A percentile compares a stretch with the other conserved stretches of the same genome.
These are phyloP conservation scores for Curvularia spicifera DNA, from an alignment of 2,329 filamentous ascomycete species.

Conservation along the genomic window DNA sequence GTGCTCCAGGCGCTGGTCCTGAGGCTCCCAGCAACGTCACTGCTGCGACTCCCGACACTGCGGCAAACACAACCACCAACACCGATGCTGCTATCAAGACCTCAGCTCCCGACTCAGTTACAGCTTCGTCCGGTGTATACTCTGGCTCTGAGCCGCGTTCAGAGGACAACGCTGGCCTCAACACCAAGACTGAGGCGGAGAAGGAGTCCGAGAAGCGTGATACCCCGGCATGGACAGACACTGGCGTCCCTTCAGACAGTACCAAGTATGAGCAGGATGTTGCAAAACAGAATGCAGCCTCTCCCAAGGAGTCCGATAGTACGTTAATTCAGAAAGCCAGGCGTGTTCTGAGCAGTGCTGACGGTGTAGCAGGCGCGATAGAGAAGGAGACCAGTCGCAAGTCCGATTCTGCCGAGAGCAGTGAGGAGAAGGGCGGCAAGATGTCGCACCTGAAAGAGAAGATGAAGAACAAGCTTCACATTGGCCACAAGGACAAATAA, in stretches of 20 bases:
- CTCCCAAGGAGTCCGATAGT: conserved; percentile 54
- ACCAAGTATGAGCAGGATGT: conserved; percentile 70
- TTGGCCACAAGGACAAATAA: conserved; percentile 46
- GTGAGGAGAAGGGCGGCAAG: conserved; percentile 50
- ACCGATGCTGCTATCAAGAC: conserved; percentile 21
- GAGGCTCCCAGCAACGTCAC: conserved; percentile 22
- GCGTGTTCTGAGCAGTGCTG: conserved; percentile 41
- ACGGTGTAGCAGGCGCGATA: conserved; percentile 56
- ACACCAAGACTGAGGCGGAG: conserved; percentile 30
- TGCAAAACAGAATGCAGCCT: conserved; percentile 50
- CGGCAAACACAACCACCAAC: conserved; percentile 10
- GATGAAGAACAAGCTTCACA: conserved; percentile 73
- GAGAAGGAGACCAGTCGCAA: conserved; percentile 60
- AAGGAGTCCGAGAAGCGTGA: conserved; percentile 43
- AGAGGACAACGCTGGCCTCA: conserved; percentile 19
- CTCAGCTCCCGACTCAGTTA: conserved; percentile 21
- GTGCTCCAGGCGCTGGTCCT: conserved; percentile 30
- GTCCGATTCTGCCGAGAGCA: conserved; percentile 31
- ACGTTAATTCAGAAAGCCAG: conserved; percentile 33
- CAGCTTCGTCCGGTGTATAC: conserved; percentile 15
- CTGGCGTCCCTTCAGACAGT: conserved; percentile 58
- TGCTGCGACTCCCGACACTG: conserved; percentile 12
- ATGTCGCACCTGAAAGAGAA: conserved; percentile 63
- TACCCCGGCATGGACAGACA: conserved; percentile 56
- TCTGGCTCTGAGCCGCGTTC: conserved; percentile 17